phyloP scores from a whole-genome alignment of 2,329 filamentous ascomycete species.

The Hypomyces rosellus region DNA sequence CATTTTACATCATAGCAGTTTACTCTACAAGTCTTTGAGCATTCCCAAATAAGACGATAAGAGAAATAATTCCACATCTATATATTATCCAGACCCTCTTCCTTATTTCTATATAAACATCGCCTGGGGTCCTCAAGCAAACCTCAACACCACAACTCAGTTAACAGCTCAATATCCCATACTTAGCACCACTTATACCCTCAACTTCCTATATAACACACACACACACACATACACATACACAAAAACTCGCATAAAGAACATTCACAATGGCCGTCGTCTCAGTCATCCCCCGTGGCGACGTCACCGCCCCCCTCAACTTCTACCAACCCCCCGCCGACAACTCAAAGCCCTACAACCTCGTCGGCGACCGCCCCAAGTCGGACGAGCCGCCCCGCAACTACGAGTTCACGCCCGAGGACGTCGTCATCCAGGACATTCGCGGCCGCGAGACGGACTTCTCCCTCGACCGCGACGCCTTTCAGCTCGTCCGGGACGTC shows the following conservation, averaged over 20 bases:
- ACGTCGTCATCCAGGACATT: conserved; percentile 62
- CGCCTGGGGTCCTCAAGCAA: neutral
- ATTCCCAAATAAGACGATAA: too few species aligned
- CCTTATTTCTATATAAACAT: too few species aligned
- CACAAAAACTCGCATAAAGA: conserved; percentile 7
- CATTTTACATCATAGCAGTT: too few species aligned
- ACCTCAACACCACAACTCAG: too few species aligned
- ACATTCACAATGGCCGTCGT: conserved; percentile 33
- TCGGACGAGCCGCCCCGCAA: conserved; percentile 57
- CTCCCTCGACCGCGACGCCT: conserved; percentile 67
- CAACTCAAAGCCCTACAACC: conserved; percentile 55
- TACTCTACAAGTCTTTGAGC: too few species aligned
- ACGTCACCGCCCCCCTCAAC: conserved; percentile 55
- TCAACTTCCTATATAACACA: too few species aligned
- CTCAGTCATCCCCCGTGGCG: conserved; percentile 47
- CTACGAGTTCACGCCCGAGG: conserved; percentile 44
- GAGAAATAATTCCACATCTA: too few species aligned
- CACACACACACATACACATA: neutral
- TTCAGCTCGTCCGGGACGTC: conserved; percentile 56
- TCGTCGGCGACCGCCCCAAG: conserved; percentile 57
- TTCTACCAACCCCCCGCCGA: conserved; percentile 60
- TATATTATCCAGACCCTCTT: too few species aligned
- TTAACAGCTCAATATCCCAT: too few species aligned
- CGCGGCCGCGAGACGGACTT: conserved; percentile 63
- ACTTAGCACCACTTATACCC: too few species aligned